Base-by-base conservation (phyloP, 257 asterid genomes). In the Penstemon barbatus region DNA sequence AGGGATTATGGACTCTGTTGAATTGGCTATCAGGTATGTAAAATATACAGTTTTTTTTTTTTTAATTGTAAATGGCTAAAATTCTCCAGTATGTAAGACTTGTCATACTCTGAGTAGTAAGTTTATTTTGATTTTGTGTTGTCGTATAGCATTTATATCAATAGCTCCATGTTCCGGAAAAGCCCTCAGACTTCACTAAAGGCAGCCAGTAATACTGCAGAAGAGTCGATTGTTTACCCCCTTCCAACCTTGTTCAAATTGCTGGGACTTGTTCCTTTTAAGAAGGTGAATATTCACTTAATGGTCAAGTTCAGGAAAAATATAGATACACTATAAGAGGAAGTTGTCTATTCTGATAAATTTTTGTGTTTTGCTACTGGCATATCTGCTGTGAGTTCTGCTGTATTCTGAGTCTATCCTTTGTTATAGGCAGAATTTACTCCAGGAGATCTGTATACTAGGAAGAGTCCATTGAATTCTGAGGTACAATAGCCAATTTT, bases 1-100 rank as follows among this genome's bases (percentile, higher is more conserved):
- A 79, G 92, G 85, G 71, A 84, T 90, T 61, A 90, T 90, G 99
- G 97, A 93, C 77, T 76, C 95, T 33, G 77, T 93, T 72, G 82
- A 76, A 74, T 80, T 93, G 78, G 74, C 75, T 33, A 73, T 89
- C 70, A 84, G 97, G 98, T 91, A 84, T 53, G 45, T 44, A 0
- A 3, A 38, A 0, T 2, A 11, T 39, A 33, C 25, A n/a, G 2
- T 10, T 59, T 10, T 59, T 4, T 11, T 38, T 25, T 1, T 25
- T 25, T 25, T 25, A 15, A 15, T 25, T 1, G 2, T 25, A 7
- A 58, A 58, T 40, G 65, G 65, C 0, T 8, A 1, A 25, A 25
- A 25, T 25, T 25, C 33, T 25, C 33, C 33, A 25, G 0, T 1
- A 8, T 25, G 43, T 56, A 11, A 39, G 59, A 25, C 9, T 48